phyloP scores from a whole-genome alignment of 192 early-diverging fungal species.

The Gaertneriomyces semiglobifer region DNA sequence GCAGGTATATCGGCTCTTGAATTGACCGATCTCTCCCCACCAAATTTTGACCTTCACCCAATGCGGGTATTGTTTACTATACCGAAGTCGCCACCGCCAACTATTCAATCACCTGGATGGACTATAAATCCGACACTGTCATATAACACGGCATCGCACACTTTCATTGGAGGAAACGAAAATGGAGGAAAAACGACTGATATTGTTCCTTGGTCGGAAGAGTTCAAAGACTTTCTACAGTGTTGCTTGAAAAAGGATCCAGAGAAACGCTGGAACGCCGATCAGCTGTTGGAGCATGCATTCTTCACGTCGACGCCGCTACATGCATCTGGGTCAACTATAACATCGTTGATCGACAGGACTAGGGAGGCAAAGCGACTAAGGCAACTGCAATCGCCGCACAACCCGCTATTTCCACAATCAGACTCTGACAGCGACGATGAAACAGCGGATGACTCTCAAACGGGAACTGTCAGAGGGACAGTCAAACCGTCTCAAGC shows the following conservation, averaged over 20 bases:
- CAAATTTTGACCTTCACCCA: constrained; percentile 88
- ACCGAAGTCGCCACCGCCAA: constrained; percentile 44
- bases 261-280: constrained; percentile 42
- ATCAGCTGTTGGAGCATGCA: constrained; percentile 32
- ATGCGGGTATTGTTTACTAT: constrained; percentile 95
- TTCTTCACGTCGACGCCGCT: constrained; percentile 25
- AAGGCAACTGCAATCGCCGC: constrained; percentile 13
- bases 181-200: constrained; percentile 7
- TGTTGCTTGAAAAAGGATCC: constrained; percentile 56
- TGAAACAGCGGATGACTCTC: constrained; percentile 32
- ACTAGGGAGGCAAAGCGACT: constrained; percentile 30
- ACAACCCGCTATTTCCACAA: constrained; percentile 20
- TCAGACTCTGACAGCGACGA: constrained; percentile 23
- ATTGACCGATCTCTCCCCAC: constrained; percentile 71
- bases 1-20: constrained; percentile 76
- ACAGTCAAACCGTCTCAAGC: neutral
- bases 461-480: constrained; percentile 14
- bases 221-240: constrained; percentile 49
- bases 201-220: constrained; percentile 35
- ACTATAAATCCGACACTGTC: too few relatives aligned
- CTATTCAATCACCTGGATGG: too few relatives aligned
- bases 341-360: constrained; percentile 42
- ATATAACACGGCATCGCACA: too few relatives aligned
- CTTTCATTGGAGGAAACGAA: too few relatives aligned
- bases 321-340: constrained; percentile 10